These are phyloP conservation scores for Excoecaria cochinchinensis DNA, from an alignment of 345 rosid genomes.

Conservation along the genomic window DNA sequence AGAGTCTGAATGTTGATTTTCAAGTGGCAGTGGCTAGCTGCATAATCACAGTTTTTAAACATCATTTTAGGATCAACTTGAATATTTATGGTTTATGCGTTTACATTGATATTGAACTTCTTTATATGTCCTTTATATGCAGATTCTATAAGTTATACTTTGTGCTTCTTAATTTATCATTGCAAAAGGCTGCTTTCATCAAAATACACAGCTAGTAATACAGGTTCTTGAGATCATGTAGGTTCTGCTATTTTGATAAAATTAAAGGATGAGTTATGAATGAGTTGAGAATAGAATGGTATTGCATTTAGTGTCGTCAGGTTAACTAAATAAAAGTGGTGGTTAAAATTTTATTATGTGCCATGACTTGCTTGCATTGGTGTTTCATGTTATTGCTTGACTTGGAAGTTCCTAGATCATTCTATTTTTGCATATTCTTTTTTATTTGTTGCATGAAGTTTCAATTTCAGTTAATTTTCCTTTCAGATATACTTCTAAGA, in stretches of 20 bases:
- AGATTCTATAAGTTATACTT: too few species aligned
- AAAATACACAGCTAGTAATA: too few species aligned
- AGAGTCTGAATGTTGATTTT: too few species aligned
- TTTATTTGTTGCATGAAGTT: not conserved
- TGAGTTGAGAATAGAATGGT: not conserved
- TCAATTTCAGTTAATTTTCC: not conserved
- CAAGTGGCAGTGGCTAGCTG: too few species aligned
- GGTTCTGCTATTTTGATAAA: not conserved
- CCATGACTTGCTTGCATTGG: not conserved
- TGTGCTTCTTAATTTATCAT: too few species aligned
- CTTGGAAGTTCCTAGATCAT: not conserved
- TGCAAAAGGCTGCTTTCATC: too few species aligned
- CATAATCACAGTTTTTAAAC: too few species aligned
- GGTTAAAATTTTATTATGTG: not conserved
- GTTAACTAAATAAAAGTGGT: slow-evolving; percentile 5
- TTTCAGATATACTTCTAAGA: slow-evolving; percentile 67
- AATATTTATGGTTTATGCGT: not conserved
- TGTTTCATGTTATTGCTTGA: not conserved
- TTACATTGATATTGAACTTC: not conserved
- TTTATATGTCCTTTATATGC: too few species aligned
- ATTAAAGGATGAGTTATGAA: not conserved
- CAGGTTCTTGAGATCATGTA: not conserved
- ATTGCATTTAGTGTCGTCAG: too few species aligned
- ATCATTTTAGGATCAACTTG: not conserved
- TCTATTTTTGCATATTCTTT: not conserved